phyloP scores from a whole-genome alignment of 2,329 filamentous ascomycete genomes.

The Massarina eburnea region DNA sequence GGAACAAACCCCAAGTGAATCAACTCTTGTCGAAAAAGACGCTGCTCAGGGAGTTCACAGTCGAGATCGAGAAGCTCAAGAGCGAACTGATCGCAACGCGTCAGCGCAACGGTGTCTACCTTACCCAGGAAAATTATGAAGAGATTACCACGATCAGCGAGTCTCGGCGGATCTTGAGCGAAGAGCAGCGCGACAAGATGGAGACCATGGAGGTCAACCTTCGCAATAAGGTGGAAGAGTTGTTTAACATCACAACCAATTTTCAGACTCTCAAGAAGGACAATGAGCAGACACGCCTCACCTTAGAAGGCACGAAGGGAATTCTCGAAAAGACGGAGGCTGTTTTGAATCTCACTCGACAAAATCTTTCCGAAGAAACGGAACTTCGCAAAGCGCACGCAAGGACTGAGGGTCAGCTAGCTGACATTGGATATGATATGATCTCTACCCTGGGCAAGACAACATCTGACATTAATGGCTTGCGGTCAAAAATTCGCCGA shows the following conservation, averaged over 20 bases:
- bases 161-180: slow-evolving; percentile 83
- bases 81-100: slow-evolving; percentile 89
- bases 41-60: slow-evolving; percentile 82
- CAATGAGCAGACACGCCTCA: slow-evolving; percentile 72
- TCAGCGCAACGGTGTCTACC: slow-evolving; percentile 91
- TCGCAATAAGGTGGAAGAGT: slow-evolving; percentile 89
- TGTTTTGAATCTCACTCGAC: slow-evolving; percentile 74
- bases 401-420: slow-evolving; percentile 77
- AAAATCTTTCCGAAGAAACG: slow-evolving; percentile 77
- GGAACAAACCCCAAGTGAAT: slow-evolving; percentile 96
- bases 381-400: slow-evolving; percentile 81
- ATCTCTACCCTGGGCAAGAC: slow-evolving; percentile 77
- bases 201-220: slow-evolving; percentile 89
- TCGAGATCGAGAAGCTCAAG: slow-evolving; percentile 92
- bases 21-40: slow-evolving; percentile 92
- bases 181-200: slow-evolving; percentile 90
- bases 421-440: slow-evolving; percentile 71
- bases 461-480: slow-evolving; percentile 74
- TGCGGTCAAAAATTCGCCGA: slow-evolving; percentile 83
- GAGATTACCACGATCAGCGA: slow-evolving; percentile 91
- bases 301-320: slow-evolving; percentile 77
- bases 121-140: slow-evolving; percentile 86
- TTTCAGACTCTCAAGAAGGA: slow-evolving; percentile 90
- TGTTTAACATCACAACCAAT: slow-evolving; percentile 81
- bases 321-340: slow-evolving; percentile 86